A percentile compares a stretch with the other conserved stretches of the same genome.
phyloP scores from a whole-genome alignment of 1,139 yeast species.

The Martiniozyma asiatica region DNA sequence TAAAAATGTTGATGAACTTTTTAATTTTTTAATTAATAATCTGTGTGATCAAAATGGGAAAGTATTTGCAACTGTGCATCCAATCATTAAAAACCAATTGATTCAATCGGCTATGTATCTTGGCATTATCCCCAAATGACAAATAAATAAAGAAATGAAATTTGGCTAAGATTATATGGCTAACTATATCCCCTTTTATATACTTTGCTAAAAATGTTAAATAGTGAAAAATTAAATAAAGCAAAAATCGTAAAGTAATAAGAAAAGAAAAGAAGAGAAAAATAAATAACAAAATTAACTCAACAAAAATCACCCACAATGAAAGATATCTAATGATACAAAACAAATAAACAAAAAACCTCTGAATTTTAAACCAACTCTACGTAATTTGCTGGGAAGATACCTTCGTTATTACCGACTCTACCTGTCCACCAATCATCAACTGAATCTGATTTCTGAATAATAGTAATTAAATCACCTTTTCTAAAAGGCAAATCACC shows the following conservation, averaged over 20 bases:
- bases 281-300: too few species aligned
- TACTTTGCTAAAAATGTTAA: too few species aligned
- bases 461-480: slow-evolving; percentile 87
- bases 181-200: too few species aligned
- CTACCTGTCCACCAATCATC: slow-evolving; percentile 99
- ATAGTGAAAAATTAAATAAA: too few species aligned
- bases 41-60: slow-evolving; percentile 7
- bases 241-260: too few species aligned
- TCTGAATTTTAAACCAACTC: slow-evolving; percentile 45
- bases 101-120: slow-evolving; percentile 18
- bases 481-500: slow-evolving; percentile 89
- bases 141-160: too few species aligned
- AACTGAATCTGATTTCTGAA: slow-evolving; percentile 72
- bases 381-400: slow-evolving; percentile 95
- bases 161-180: too few species aligned
- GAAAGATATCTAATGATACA: not conserved
- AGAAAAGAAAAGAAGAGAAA: too few species aligned
- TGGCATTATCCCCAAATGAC: slow-evolving; percentile 16
- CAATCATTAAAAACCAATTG: slow-evolving; percentile 16
- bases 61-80: slow-evolving; percentile 10
- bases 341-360: not conserved
- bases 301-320: too few species aligned
- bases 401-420: slow-evolving; percentile 71
- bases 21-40: slow-evolving; percentile 13
- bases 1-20: slow-evolving; percentile 14